Evolutionary conservation across 2,329 filamentous ascomycete genomes (phyloP), one percentile per base, ranked within the genome.

Genomic region (Fusarium coicis): DNA sequence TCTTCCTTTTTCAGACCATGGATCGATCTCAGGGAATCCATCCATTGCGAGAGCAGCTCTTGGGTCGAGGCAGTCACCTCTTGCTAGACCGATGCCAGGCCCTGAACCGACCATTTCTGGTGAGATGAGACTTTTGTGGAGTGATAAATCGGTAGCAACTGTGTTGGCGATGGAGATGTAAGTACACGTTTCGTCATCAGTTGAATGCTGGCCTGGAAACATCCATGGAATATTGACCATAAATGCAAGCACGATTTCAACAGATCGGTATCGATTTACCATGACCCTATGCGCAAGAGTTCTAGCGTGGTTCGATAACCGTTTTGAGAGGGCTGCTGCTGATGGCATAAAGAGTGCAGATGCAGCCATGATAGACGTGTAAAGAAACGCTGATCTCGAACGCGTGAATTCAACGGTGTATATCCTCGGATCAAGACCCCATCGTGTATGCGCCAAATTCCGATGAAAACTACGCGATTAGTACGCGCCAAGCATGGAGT

Each of bases 161-260:
- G 90, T 91, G 15, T 92, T 83, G 3, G 92, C 92, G 82, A 92
- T 90, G 4, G 91, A 89, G 60, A 94, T 89, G 73, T 93, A 93
- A 46, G 89, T 87, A 65, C 91, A 93, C 0, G 92, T 93, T 75
- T 93, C 92, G 68, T 94, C 92, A 72, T 93, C 92, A 15, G 90
- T 90, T 79, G 89, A 91, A 75, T 92, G 90, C 66, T 88, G 83
- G 5, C 90, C 90, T 4, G 90, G 90, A 36, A 89, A 89, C 87
- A 93, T 93, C 92, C 92, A 94, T 1, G 92, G 92, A 11, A 94
- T 88, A 68, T 93, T 93, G 37, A 93, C 87, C 89, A 94, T 92
- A 77, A 93, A 93, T 0, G 90, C 92, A 3, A 94, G 83, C 1
- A 94, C 90, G 63, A 94, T 93, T 78, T 94, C 92, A 10, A 93